Conservation (phyloP, 2,329 filamentous ascomycete genomes). For the Fusarium sororula region DNA sequence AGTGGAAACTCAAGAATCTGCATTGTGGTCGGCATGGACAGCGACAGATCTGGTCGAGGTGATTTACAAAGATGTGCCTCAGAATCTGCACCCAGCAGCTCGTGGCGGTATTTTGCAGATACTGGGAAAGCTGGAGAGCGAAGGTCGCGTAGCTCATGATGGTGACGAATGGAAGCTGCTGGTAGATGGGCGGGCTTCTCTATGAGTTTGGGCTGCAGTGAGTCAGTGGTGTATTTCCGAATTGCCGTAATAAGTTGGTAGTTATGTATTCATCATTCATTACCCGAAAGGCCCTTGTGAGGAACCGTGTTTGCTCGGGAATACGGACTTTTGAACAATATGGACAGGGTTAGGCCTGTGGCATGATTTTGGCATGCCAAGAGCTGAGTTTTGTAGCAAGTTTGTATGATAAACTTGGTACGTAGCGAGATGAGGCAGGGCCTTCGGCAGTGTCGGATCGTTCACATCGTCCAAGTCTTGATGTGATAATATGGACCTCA, state of each 20-base stretch:
- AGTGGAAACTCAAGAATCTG: conserved; percentile 40
- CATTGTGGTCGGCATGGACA: conserved; percentile 61
- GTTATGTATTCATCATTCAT: not conserved
- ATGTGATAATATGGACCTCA: not conserved
- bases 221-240: not conserved
- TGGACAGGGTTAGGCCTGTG: not conserved
- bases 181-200: conserved; percentile 31
- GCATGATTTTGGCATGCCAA: conserved; percentile 15
- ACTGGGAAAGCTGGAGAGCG: conserved; percentile 77
- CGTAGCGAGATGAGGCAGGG: not conserved
- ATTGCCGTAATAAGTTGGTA: not conserved
- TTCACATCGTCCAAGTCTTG: not conserved
- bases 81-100: conserved; percentile 78
- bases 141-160: conserved; percentile 69
- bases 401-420: not conserved
- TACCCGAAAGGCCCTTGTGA: not conserved
- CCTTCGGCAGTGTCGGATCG: conserved; percentile 18
- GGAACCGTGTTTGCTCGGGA: not conserved
- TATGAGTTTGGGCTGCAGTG: conserved; percentile 23
- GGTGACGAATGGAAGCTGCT: conserved; percentile 45
- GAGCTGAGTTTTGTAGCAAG: not conserved
- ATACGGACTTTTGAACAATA: not conserved
- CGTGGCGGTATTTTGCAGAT: conserved; percentile 81
- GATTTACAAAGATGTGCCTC: conserved; percentile 83
- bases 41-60: conserved; percentile 86